phyloP scores from a whole-genome alignment of 2,329 filamentous ascomycete genomes.

The Fusarium sp. region DNA sequence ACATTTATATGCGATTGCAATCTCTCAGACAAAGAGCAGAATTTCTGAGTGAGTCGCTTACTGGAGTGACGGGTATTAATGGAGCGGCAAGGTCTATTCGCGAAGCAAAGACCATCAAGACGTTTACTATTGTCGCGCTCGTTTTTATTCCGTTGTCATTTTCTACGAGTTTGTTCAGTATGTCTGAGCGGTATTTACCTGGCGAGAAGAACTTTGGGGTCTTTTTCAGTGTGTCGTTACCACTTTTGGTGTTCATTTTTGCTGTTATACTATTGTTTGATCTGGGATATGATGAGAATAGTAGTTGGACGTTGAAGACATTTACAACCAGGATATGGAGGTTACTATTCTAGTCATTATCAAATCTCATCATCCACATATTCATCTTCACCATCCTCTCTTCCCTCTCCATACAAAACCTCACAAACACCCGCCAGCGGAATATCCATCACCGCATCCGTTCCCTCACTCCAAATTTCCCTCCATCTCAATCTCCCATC shows the following conservation, averaged over 20 bases:
- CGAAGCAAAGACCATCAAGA: slow-evolving; percentile 5
- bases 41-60: slow-evolving; percentile 8
- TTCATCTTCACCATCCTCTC: slow-evolving; percentile 45
- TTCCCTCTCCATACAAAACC: slow-evolving; percentile 81
- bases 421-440: slow-evolving; percentile 95
- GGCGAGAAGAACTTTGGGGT: not conserved
- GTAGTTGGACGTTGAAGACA: slow-evolving; percentile 1
- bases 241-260: slow-evolving; percentile 6
- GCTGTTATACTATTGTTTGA: not conserved
- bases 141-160: slow-evolving; percentile 11
- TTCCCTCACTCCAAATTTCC: slow-evolving; percentile 88
- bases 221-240: not conserved
- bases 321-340: not conserved
- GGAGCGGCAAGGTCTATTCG: slow-evolving; percentile 9
- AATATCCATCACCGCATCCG: slow-evolving; percentile 97
- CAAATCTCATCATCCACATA: slow-evolving; percentile 22
- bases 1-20: slow-evolving; percentile 8
- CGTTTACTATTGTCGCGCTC: slow-evolving; percentile 13
- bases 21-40: not conserved
- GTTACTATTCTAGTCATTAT: not conserved
- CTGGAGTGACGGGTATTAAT: slow-evolving; percentile 5
- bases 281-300: slow-evolving; percentile 12
- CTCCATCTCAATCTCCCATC: slow-evolving; percentile 74
- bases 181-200: slow-evolving; percentile 4
- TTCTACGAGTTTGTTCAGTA: not conserved